Evolutionary conservation across 345 rosid species (phyloP), one percentile per base, ranked within the genome.

Genomic region (Psidium guajava): DNA sequence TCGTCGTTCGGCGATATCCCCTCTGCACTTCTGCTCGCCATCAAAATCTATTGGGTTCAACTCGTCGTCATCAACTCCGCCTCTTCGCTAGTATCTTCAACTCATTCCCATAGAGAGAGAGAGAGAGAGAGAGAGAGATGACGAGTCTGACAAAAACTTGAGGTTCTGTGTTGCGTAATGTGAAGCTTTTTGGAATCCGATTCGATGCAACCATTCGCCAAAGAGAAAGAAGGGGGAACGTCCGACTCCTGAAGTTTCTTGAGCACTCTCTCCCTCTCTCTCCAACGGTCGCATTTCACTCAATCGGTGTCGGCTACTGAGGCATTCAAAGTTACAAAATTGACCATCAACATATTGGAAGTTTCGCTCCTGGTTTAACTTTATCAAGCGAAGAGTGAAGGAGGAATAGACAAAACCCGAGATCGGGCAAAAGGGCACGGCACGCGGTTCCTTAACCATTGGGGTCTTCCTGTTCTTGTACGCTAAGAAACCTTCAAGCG

Each of bases 201-300:
- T 69, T 36, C 49, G 83, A 53, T 27, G 25, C 49, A 53, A 50
- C 54, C 16, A 82, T 82, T 75, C 40, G 47, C 47, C 25, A 69
- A 8, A 0, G 6, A 64, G 75, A 32, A 16, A 32, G 4, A 21
- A 54, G 57, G 57, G 25, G 57, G 57, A 54, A 54, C 57, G 57
- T 25, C 54, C 54, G 21, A 5, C 57, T 54, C 57, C 24, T 21
- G 57, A 7, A 25, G 25, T 54, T 54, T 69, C 5, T 8, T 4
- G 24, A 69, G 24, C 74, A 21, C 20, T 36, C 40, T 15, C 36
- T 58, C 82, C 12, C 15, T 49, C 85, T 14, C 82, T 75, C 83
- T 59, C 89, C 90, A 92, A 92, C 96, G 94, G 94, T 92, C 93
- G 91, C 88, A 86, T 88, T 87, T 90, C 88, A 56, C 40, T 74